These are phyloP conservation scores for Eutrema yunnanense DNA, from an alignment of 345 rosid species.

Conservation along the genomic window DNA sequence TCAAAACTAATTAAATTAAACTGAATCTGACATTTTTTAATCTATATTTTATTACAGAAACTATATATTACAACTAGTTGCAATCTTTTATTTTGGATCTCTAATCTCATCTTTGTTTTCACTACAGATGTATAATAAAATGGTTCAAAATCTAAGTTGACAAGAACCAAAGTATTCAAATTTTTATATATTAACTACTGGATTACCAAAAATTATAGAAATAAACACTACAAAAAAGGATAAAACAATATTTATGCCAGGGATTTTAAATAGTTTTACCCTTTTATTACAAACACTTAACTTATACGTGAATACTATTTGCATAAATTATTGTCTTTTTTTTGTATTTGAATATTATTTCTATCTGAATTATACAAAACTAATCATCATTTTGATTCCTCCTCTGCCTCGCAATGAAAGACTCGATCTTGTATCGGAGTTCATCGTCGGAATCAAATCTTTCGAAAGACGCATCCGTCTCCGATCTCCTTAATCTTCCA, in stretches of 20 bases:
- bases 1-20: background rate
- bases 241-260: background rate
- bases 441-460: slow-evolving; percentile 53
- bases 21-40: background rate
- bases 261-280: background rate
- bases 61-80: background rate
- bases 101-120: background rate
- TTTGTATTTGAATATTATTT: background rate
- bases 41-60: background rate
- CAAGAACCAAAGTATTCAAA: background rate
- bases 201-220: background rate
- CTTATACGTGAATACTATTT: background rate
- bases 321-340: background rate
- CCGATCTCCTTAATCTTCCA: slow-evolving; percentile 37
- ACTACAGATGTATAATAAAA: background rate
- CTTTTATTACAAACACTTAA: slow-evolving; percentile 6
- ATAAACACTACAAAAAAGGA: background rate
- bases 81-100: background rate
- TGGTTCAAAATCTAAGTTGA: background rate
- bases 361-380: slow-evolving; percentile 21
- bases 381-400: slow-evolving; percentile 51
- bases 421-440: slow-evolving; percentile 52
- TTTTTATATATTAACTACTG: background rate
- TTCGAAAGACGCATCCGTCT: slow-evolving; percentile 34
- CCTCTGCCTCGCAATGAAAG: slow-evolving; percentile 76